Base-by-base conservation (phyloP, 768 basidiomycete species). In the Naganishia randhawae region DNA sequence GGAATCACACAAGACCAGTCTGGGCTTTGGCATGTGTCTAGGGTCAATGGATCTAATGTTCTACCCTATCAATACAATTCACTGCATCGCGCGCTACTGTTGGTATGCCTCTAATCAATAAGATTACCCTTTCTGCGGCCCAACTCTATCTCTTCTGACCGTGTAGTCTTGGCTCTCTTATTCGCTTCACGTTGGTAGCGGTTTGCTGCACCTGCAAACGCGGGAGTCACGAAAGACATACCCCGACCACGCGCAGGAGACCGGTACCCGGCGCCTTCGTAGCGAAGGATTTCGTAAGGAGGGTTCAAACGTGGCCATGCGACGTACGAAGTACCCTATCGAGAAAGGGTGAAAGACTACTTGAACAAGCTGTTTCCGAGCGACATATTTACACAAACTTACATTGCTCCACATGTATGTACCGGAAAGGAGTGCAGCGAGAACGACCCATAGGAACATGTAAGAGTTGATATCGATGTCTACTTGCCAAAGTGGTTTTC, bases 281-380 rank as follows among this genome's bases (percentile, higher is more conserved):
- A 99, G 75, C 89, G 87, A 66, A 98, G 88, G 62, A 88, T 83
- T 66, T 92, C 90, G 32, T 83, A 82, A 4, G 88, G 86, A 0
- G 91, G 89, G 71, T 89, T 85, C 65, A 99, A 84, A 13, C 88
- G 85, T 14, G 96, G 96, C 91, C 93, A 97, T 17, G 89, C 85
- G 65, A 99, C 95, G 77, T 96, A 99, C 70, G 92, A 90, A 71
- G 94, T 87, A 41, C 94, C 95, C 79, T 95, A n/a, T 29, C 85
- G 27, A 45, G 2, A 31, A 9, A 42, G 13, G 39, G 11, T n/a
- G 32, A 29, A 50, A 48, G 14, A 22, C 3, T 2, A 9, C 42
- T 16, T 48, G 33, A 42, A n/a, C 25, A 14, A 37, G 7, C 25
- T 19, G 39, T 8, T 37, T n/a, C 17, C n/a, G 25, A 45, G 5